Evolutionary conservation across 306 rosid species (phyloP), one percentile per base, ranked within the genome.

Genomic region (Prunus davidiana): DNA sequence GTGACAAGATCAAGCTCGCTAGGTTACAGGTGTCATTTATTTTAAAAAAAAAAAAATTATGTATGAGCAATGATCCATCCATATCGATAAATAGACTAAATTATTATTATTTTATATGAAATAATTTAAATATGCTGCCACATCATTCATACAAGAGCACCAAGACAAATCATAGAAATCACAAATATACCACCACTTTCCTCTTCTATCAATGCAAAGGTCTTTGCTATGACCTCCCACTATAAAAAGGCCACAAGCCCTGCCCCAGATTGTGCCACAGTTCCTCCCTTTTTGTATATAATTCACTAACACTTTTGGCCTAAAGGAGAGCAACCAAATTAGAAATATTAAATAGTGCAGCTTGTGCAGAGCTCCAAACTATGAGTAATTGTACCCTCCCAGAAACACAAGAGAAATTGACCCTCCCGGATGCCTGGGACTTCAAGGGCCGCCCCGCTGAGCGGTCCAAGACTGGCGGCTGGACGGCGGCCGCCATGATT

Each of bases 401-500:
- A 41, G 78, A 85, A 54, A 80, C 86, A 12, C 88, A 81, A 25
- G 86, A 79, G 24, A 85, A 89, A 58, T 5, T 24, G 81, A 75
- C 87, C 58, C 63, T 94, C 67, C 69, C 84, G 4, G 98, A 90
- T 89, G 97, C 97, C 18, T 78, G 88, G 76, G 97, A 92, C 76
- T 92, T 81, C 83, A 86, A 85, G 60, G 98, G 97, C 61, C 80
- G 79, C 16, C 92, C 92, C 0, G 91, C 98, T 3, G 84, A 86
- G 54, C 45, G 89, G 64, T 75, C 86, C 50, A 84, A 72, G 60
- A 84, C 98, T 54, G 98, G 98, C 19, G 86, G 97, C 11, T 95
- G 96, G 98, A 49, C 76, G 0, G 83, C 98, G 0, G 93, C 98
- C 1, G 90, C 96, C 77, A 90, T 90, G 97, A 95, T 95, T 82